Base-by-base conservation (phyloP, 352 stramenopile genomes). In the Phytopythium sindhum region DNA sequence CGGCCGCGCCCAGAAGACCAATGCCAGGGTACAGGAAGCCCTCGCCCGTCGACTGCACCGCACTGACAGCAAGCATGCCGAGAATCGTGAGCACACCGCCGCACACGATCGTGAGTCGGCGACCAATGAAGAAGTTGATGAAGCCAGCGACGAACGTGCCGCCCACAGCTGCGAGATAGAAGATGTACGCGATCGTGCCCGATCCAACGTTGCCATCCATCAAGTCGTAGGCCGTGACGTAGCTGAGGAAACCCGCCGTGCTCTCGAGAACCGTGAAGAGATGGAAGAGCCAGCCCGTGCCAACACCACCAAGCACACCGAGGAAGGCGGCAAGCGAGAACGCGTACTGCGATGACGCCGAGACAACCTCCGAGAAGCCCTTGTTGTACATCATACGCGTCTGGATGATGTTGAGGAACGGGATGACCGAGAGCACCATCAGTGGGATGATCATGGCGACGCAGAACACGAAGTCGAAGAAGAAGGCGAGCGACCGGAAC, bases 321-420 rank as follows among this genome's bases (percentile, higher is more conserved):
- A 93, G 90, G 63, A 91, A 89, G 15, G 85, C 79, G 24, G 85
- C 84, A 4, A 95, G 72, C 21, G 83, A 93, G 62, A 95, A 91
- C 24, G 86, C 86, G 63, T 95, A 93, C 73, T 95, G 86, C 31
- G 85, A 93, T 42, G 86, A 93, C 7, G 85, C 86, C 45, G 86
- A 95, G 23, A 95, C 76, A 21, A 92, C 86, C 55, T 93, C 80
- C 2, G 84, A 93, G 60, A 95, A 95, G 41, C 84, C 84, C 75
- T 95, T 88, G 70, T 95, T 95, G 81, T 93, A 95, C 86, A 95
- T 95, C 86, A 95, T 95, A 64, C 86, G 85, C 56, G 86, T 93
- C 70, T 95, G 86, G 37, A 95, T 89, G 19, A 93, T 89, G 66
- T 93, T 93, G 45, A 95, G 57, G 68, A 95, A 95, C 60, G 86